Conservation (phyloP, 352 stramenopile species). For the Globisporangium barbulae region DNA sequence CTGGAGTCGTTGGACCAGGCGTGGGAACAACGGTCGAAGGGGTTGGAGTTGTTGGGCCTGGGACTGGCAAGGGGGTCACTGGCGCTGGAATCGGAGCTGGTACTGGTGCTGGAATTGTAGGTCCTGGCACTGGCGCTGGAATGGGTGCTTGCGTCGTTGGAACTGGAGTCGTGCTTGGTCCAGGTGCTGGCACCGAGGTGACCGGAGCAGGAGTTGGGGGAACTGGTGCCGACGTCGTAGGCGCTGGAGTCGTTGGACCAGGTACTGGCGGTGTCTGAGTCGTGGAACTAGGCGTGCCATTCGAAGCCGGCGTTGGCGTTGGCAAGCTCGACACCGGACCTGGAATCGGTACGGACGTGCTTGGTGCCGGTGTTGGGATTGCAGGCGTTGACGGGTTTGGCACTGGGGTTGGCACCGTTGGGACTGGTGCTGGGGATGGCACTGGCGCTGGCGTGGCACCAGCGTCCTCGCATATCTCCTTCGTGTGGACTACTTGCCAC, state of each 20-base stretch:
- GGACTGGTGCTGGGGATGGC: neutral
- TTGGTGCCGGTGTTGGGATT: neutral
- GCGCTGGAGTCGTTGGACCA: neutral
- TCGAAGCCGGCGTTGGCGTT: neutral
- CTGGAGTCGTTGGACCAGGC: neutral
- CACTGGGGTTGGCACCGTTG: neutral
- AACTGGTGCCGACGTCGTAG: neutral
- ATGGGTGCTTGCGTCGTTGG: neutral
- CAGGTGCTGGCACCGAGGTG: neutral
- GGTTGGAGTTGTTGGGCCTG: neutral
- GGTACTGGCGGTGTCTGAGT: neutral
- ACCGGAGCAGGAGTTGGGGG: neutral
- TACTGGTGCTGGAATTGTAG: neutral
- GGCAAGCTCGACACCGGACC: neutral
- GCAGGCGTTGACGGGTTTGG: neutral
- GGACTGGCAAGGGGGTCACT: neutral
- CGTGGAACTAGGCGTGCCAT: neutral
- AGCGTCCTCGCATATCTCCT: slow-evolving; percentile 2
- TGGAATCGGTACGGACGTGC: neutral
- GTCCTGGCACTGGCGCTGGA: neutral
- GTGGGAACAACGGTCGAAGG: neutral
- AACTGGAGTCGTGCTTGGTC: neutral
- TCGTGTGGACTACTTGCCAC: neutral
- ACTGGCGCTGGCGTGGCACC: neutral
- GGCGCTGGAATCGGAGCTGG: neutral